Conservation (phyloP, 106 monocot species). For the Apostasia shenzhenica region DNA sequence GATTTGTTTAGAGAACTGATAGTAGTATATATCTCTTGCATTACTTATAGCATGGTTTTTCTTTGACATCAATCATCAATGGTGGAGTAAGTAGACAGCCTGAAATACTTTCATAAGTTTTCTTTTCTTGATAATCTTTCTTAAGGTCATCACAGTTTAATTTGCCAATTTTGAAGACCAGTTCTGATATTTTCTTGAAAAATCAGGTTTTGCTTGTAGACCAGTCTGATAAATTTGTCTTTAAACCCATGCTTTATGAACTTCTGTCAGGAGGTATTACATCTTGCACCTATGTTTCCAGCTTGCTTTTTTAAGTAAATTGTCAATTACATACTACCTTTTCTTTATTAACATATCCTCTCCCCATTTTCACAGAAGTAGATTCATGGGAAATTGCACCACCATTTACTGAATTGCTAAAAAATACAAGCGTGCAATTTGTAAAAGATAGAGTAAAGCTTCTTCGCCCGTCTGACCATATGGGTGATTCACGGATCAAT, state of each 20-base stretch:
- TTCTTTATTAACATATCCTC: slow-evolving; percentile 6
- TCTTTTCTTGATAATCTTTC: too few species aligned
- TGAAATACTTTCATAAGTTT: too few species aligned
- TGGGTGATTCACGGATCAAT: slow-evolving; percentile 20
- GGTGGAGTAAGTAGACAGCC: too few species aligned
- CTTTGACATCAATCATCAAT: too few species aligned
- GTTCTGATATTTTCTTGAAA: neutral
- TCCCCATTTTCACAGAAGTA: slow-evolving; percentile 60
- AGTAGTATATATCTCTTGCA: too few species aligned
- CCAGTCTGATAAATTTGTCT: slow-evolving; percentile 93
- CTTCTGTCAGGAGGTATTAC: slow-evolving; percentile 82
- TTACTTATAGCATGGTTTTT: too few species aligned
- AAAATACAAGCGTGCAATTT: slow-evolving; percentile 69
- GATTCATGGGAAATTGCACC: slow-evolving; percentile 98
- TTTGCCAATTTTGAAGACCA: neutral
- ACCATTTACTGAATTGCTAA: slow-evolving; percentile 67
- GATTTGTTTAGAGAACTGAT: too few species aligned
- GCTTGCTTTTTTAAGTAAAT: neutral
- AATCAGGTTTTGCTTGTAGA: slow-evolving; percentile 86
- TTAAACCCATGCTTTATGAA: slow-evolving; percentile 95
- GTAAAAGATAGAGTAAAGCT: slow-evolving; percentile 78
- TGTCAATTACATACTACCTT: neutral
- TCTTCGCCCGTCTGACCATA: slow-evolving; percentile 61
- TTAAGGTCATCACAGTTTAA: neutral
- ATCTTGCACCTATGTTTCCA: slow-evolving; percentile 3